Evolutionary conservation across 2,329 filamentous ascomycete genomes (phyloP).

Genomic region (Hymenoscyphus occultus): DNA sequence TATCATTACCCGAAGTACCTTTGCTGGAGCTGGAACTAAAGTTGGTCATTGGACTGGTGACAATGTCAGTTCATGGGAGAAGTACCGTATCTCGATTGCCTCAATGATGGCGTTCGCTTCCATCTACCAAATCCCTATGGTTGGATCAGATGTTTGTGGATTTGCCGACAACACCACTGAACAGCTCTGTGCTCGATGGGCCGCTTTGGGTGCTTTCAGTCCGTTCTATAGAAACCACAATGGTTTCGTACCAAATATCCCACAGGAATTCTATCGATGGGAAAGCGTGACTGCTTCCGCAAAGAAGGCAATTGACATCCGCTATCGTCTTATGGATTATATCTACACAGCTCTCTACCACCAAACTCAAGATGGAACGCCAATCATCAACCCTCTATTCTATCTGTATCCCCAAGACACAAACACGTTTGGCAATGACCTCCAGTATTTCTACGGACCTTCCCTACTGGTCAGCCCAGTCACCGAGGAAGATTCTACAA

Average conservation of each 20-base stretch:
- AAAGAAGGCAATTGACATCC: conserved; percentile 64
- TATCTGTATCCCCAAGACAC: conserved; percentile 61
- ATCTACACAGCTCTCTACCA: conserved; percentile 68
- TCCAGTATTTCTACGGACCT: conserved; percentile 51
- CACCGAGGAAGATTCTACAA: conserved; percentile 43
- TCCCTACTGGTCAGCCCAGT: conserved; percentile 50
- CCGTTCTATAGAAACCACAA: conserved; percentile 78
- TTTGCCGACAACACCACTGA: conserved; percentile 66
- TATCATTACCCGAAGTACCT: conserved; percentile 73
- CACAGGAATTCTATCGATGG: conserved; percentile 75
- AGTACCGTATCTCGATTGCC: conserved; percentile 57
- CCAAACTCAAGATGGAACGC: conserved; percentile 59
- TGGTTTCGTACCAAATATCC: conserved; percentile 43
- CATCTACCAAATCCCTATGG: conserved; percentile 67
- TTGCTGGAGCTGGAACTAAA: conserved; percentile 66
- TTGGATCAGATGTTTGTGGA: conserved; percentile 73
- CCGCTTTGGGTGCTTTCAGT: conserved; percentile 67
- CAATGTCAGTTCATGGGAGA: conserved; percentile 56
- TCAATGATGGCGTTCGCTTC: conserved; percentile 59
- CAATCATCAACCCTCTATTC: conserved; percentile 67
- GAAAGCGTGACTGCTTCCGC: conserved; percentile 60
- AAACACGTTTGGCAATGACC: conserved; percentile 45
- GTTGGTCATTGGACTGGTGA: conserved; percentile 61
- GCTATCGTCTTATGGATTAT: conserved; percentile 78
- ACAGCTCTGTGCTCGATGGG: conserved; percentile 72